Evolutionary conservation across 306 rosid species (phyloP).

Genomic region (Trifolium subterraneum): DNA sequence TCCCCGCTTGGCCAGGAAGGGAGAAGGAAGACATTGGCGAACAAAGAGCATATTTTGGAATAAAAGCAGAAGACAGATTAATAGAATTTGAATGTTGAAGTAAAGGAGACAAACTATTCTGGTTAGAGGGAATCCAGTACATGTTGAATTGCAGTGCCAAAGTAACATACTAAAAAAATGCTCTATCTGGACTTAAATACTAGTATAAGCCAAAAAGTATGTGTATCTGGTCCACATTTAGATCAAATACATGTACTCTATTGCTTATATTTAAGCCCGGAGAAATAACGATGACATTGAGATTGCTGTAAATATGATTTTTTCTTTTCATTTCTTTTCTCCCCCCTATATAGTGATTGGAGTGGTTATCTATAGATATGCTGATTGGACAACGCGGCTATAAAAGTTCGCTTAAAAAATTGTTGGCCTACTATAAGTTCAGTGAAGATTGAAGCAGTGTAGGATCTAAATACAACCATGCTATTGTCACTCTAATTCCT

Average conservation of each 20-base stretch:
- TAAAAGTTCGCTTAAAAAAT: constrained; percentile 35
- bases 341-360: constrained; percentile 8
- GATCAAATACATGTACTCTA: no score
- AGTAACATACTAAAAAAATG: constrained; percentile 40
- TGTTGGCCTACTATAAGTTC: constrained; percentile 32
- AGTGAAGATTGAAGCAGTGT: constrained; percentile 37
- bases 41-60: constrained; percentile 74
- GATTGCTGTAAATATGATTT: constrained; percentile 39
- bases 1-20: constrained; percentile 72
- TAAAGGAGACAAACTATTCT: constrained; percentile 70
- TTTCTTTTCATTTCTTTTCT: constrained; percentile 4
- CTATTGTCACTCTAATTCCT: constrained; percentile 62
- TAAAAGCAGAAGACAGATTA: constrained; percentile 69
- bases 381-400: constrained; percentile 30
- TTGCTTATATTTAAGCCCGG: no score
- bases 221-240: no score
- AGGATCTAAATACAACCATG: constrained; percentile 32
- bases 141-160: constrained; percentile 71
- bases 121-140: constrained; percentile 85
- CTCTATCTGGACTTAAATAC: no score
- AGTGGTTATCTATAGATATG: constrained; percentile 40
- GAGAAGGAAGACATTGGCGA: constrained; percentile 47
- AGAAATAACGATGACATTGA: constrained; percentile 9
- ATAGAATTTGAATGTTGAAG: constrained; percentile 88
- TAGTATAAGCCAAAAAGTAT: no score